These are phyloP conservation scores for Penstemon davidsonii DNA, from an alignment of 257 asterid genomes.

Conservation along the genomic window DNA sequence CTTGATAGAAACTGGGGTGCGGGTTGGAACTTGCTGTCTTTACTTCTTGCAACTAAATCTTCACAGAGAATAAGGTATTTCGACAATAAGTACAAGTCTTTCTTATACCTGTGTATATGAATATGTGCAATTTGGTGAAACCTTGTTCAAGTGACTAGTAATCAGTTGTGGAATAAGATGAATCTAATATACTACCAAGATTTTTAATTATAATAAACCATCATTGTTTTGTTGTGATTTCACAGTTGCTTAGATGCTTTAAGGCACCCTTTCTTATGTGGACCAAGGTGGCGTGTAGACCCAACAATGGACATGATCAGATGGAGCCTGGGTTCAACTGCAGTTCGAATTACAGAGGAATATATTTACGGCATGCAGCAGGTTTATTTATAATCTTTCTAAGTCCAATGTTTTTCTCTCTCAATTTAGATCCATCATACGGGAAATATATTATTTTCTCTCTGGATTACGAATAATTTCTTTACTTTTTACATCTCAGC, in stretches of 20 bases:
- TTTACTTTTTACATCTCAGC: slow-evolving; percentile 44
- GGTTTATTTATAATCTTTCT: slow-evolving; percentile 44
- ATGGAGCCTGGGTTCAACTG: slow-evolving; percentile 96
- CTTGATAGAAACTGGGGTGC: slow-evolving; percentile 98
- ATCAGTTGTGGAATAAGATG: slow-evolving; percentile 20
- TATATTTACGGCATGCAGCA: slow-evolving; percentile 88
- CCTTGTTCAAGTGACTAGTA: slow-evolving; percentile 21
- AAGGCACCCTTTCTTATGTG: slow-evolving; percentile 97
- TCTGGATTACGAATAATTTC: not conserved
- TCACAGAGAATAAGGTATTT: slow-evolving; percentile 72
- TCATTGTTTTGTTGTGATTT: slow-evolving; percentile 19
- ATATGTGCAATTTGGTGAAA: not conserved
- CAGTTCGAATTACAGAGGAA: slow-evolving; percentile 91
- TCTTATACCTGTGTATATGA: slow-evolving; percentile 10
- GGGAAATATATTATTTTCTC: too few relatives aligned
- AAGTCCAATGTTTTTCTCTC: slow-evolving; percentile 4
- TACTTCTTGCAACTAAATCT: slow-evolving; percentile 83
- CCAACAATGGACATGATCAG: slow-evolving; percentile 84
- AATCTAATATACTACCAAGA: slow-evolving; percentile 3
- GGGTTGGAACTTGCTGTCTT: slow-evolving; percentile 89
- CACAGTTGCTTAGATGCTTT: slow-evolving; percentile 85
- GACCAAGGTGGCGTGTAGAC: slow-evolving; percentile 94
- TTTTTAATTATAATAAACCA: slow-evolving; percentile 2
- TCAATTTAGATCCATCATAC: not conserved
- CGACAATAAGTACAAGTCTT: slow-evolving; percentile 2